These are phyloP conservation scores for Jacaranda copaia DNA, from an alignment of 257 asterid species.

Conservation along the genomic window DNA sequence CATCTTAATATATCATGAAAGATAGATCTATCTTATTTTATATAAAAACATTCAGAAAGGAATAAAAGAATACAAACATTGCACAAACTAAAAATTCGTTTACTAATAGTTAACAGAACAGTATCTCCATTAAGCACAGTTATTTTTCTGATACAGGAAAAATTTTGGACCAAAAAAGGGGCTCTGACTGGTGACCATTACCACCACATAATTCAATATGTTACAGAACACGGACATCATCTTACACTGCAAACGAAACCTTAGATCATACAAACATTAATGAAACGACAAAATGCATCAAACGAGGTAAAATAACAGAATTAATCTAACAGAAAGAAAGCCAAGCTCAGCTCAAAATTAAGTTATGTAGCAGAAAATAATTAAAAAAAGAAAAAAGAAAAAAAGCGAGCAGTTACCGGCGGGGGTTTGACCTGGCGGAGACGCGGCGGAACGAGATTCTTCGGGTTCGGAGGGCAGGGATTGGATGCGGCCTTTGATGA, in stretches of 20 bases:
- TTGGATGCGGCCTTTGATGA: constrained; percentile 79
- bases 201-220: constrained; percentile 1
- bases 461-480: constrained; percentile 58
- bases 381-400: not conserved
- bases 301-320: not conserved
- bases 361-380: not conserved
- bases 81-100: not conserved
- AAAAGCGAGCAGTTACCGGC: constrained; percentile 43
- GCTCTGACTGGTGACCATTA: not conserved
- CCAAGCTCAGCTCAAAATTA: constrained; percentile 1
- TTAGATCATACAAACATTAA: constrained; percentile 13
- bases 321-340: not conserved
- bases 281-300: not conserved
- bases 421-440: constrained; percentile 39
- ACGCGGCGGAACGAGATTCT: constrained; percentile 45
- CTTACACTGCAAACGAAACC: not conserved
- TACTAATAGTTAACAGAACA: not conserved
- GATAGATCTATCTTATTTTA: not conserved
- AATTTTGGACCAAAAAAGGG: not conserved
- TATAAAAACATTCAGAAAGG: not conserved
- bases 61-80: not conserved
- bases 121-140: not conserved
- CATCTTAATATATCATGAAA: no score
- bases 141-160: not conserved
- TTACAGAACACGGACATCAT: not conserved